Evolutionary conservation across 2,329 filamentous ascomycete genomes (phyloP), one percentile per base, ranked within the genome.

Genomic region (Cryphonectria radicalis): DNA sequence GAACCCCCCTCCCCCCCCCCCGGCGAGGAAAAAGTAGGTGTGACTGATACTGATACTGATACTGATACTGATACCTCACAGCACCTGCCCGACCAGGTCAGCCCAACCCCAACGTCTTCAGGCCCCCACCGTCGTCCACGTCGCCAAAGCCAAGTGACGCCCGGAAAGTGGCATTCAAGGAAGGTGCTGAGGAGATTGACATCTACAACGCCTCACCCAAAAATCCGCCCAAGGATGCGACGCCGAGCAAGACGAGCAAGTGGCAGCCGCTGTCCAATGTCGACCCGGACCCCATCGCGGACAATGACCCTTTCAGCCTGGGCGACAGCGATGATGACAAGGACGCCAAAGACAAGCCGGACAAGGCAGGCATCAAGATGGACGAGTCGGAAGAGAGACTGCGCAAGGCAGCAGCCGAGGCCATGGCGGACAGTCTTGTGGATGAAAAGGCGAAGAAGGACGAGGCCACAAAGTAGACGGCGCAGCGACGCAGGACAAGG

Each of bases 311-410:
- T 0, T 99, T 99, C 83, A 98, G 94, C 77, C 87, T 99, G 19
- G 96, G 96, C 6, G 95, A 98, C 76, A 97, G 94, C 77, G 95
- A 98, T 76, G 95, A 97, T 75, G 96, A 99, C 81, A 92, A 92
- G 76, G 93, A 95, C 68, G 81, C 84, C 22, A 96, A 94, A 82
- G 86, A 88, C 62, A 91, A 90, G 79, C 68, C 68, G 66, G 67
- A 70, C 35, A 89, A 90, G 70, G 77, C 84, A 64, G 84, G 85
- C 69, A 79, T 79, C 70, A 85, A 87, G 76, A 77, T 84, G 74
- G 87, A 89, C 68, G 86, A 90, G 72, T 88, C 91, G 70, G 85
- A 79, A 73, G 91, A 90, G 77, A 87, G 86, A 77, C 80, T 90
- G 77, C 92, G 90, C 84, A 87, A 91, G 79, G 90, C 89, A 1